These are phyloP conservation scores for Metschnikowia koreensis DNA, from an alignment of 805 yeast genomes.

Conservation along the genomic window DNA sequence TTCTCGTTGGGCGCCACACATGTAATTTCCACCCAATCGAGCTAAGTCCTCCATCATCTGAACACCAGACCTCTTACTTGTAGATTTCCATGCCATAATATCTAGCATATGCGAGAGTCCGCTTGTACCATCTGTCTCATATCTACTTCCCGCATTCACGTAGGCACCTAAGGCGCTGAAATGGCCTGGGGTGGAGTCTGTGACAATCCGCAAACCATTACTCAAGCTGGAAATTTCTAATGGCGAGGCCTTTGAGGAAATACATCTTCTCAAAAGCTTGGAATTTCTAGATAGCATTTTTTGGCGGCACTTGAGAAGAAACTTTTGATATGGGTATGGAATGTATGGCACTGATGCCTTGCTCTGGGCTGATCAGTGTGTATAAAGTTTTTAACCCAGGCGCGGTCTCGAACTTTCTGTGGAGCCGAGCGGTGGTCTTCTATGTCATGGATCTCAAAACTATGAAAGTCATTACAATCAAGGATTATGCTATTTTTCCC, in stretches of 20 bases:
- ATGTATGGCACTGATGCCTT: background rate
- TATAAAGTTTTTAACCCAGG: background rate
- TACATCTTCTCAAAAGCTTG: background rate
- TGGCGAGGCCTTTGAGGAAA: background rate
- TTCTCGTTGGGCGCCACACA: constrained; percentile 90
- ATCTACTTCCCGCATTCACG: constrained; percentile 87
- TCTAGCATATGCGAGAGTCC: constrained; percentile 87
- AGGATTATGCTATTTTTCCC: too few relatives aligned
- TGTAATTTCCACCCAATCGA: constrained; percentile 87
- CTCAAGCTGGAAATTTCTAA: constrained; percentile 44
- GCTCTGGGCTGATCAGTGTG: background rate
- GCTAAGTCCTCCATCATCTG: constrained; percentile 76
- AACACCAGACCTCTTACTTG: constrained; percentile 54
- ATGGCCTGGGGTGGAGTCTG: constrained; percentile 85
- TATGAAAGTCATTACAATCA: constrained; percentile 49
- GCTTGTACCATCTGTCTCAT: constrained; percentile 54
- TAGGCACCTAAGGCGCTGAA: constrained; percentile 89
- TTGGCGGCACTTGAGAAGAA: background rate
- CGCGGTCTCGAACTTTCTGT: background rate
- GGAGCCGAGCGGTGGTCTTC: background rate
- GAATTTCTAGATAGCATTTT: background rate
- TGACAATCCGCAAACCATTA: constrained; percentile 81
- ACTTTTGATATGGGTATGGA: background rate
- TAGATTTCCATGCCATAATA: constrained; percentile 79
- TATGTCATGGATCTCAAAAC: too few relatives aligned